Evolutionary conservation across 768 basidiomycete species (phyloP).

Genomic region (Paxillus ammoniavirescens): DNA sequence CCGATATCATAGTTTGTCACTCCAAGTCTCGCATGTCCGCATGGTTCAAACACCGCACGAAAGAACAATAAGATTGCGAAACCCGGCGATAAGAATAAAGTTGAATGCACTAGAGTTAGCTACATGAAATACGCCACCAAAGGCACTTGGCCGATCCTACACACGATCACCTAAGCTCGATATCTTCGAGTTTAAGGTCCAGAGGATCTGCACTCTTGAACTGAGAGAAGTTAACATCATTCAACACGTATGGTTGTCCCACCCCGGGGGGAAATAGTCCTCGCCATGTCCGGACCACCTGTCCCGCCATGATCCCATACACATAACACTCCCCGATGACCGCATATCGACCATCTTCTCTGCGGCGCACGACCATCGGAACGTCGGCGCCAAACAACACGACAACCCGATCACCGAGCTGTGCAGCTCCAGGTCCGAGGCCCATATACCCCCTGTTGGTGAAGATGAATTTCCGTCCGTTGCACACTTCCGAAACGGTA

Average conservation of each 20-base stretch:
- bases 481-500: neutral
- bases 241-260: neutral
- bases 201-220: neutral
- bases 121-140: too few relatives aligned
- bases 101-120: too few relatives aligned
- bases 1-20: too few relatives aligned
- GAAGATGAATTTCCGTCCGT: too few relatives aligned
- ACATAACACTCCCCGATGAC: constrained; percentile 2
- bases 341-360: constrained; percentile 5
- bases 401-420: constrained; percentile 4
- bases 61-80: too few relatives aligned
- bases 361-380: constrained; percentile 6
- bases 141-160: too few relatives aligned
- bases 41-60: too few relatives aligned
- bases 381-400: constrained; percentile 2
- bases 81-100: too few relatives aligned
- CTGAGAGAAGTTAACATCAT: neutral
- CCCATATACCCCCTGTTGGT: too few relatives aligned
- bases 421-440: neutral
- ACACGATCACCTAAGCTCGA: neutral
- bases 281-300: constrained; percentile 5
- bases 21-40: too few relatives aligned
- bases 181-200: neutral
- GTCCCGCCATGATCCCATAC: constrained; percentile 6
- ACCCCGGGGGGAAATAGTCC: neutral